Evolutionary conservation across 2,329 filamentous ascomycete species (phyloP).

Genomic region (Gaeumannomyces sp.): DNA sequence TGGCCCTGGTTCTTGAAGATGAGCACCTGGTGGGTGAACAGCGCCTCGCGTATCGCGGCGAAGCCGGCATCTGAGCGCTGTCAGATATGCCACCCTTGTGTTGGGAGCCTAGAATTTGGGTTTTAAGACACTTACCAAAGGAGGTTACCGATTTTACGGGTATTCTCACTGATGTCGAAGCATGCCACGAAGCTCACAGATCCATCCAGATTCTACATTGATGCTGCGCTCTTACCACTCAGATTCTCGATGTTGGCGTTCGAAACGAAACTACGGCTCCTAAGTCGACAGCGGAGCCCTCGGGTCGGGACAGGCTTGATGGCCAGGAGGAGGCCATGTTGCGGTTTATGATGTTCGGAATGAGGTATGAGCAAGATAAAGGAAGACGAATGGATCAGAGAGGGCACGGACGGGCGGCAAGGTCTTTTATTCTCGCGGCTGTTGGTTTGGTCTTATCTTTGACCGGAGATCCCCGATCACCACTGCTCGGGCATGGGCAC

Average conservation of each 20-base stretch:
- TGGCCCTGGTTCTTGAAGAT: conserved; percentile 63
- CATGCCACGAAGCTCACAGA: conserved; percentile 7
- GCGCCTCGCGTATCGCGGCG: conserved; percentile 52
- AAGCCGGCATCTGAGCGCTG: conserved; percentile 53
- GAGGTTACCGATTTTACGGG: conserved; percentile 22
- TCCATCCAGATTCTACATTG: conserved; percentile 6
- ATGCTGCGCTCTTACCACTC: conserved; percentile 41
- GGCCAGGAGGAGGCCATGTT: too few relatives aligned
- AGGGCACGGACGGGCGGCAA: too few relatives aligned
- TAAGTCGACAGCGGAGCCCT: conserved; percentile 40
- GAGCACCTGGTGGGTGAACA: conserved; percentile 64
- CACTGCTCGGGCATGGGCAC: too few relatives aligned
- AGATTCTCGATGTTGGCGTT: conserved; percentile 57
- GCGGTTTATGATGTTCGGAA: conserved; percentile 13
- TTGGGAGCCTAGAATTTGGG: neutral
- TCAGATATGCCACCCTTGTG: neutral
- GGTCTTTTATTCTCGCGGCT: too few relatives aligned
- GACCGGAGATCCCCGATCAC: too few relatives aligned
- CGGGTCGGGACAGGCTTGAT: conserved; percentile 12
- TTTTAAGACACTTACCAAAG: conserved; percentile 15
- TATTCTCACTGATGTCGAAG: conserved; percentile 17
- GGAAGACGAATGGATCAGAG: too few relatives aligned
- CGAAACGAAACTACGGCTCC: conserved; percentile 53
- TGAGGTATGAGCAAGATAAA: too few relatives aligned
- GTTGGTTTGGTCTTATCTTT: too few relatives aligned